These are phyloP conservation scores for Eucalyptus marginata DNA, from an alignment of 345 rosid species.

Conservation along the genomic window DNA sequence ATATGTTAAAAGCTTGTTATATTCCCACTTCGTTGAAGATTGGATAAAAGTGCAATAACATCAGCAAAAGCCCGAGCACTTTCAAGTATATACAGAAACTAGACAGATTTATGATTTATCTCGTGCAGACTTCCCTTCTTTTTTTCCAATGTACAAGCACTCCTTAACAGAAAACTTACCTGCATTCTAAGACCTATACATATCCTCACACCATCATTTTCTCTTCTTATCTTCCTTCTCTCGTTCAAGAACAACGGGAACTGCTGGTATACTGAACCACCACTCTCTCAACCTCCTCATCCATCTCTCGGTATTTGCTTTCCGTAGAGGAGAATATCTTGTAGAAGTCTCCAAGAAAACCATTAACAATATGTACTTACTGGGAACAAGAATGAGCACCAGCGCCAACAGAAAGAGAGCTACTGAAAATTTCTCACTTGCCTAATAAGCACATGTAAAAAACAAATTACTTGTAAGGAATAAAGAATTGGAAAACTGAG, in stretches of 20 bases:
- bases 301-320: constrained; percentile 58
- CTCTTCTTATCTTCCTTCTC: constrained; percentile 68
- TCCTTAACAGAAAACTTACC: not conserved
- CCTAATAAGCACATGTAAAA: constrained; percentile 25
- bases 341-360: constrained; percentile 66
- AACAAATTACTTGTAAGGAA: not conserved
- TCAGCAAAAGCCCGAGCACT: not conserved
- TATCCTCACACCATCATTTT: constrained; percentile 10
- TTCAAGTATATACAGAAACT: not conserved
- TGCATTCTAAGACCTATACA: not conserved
- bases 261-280: constrained; percentile 99
- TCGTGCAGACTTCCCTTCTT: not conserved
- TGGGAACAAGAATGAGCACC: constrained; percentile 39
- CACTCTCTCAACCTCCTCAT: constrained; percentile 84
- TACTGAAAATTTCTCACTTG: constrained; percentile 63
- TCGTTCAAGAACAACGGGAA: constrained; percentile 67
- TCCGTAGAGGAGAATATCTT: constrained; percentile 66
- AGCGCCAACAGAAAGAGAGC: constrained; percentile 36
- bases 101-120: not conserved
- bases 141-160: not conserved
- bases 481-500: not conserved
- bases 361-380: constrained; percentile 38
- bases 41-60: not conserved
- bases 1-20: not conserved
- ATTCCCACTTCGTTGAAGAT: not conserved